Evolutionary conservation across 352 stramenopile species (phyloP), one percentile per base, ranked within the genome.

Genomic region (Globisporangium okanoganense): DNA sequence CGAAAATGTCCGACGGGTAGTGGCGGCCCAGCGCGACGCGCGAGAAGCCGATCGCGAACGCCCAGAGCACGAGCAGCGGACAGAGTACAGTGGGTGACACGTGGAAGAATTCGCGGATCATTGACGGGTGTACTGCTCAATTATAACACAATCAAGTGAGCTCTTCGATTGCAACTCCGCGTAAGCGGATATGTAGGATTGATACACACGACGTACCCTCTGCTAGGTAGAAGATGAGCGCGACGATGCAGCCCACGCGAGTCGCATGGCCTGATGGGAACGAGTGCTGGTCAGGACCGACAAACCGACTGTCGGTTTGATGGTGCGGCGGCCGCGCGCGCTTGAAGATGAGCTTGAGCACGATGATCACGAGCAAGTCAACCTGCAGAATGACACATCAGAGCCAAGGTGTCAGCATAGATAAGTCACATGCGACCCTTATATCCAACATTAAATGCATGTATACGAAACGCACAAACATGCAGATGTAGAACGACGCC

Each of bases 181-280:
- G 36, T 9, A 55, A 27, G 6, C n/a, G 24, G 3, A 40, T 14
- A 31, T 7, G 29, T 38, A 40, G 5, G 10, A 44, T 12, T n/a
- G n/a, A 33, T 22, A 24, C 24, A 33, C 27, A 22, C 3, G 36
- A 63, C 56, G 60, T 64, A 77, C 75, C 71, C 40, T 85, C 64
- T 13, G 79, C 71, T 24, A 92, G 64, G 58, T 83, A 80, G 45
- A 89, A 44, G 52, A 91, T 54, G 63, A 92, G 73, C 8, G 67
- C 81, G 27, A 91, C 69, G 61, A 94, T 76, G 52, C 79, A 82
- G 71, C 83, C 90, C 24, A 78, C 77, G 56, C 85, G 83, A 40
- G 85, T 92, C 5, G 83, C 85, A 66, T 94, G 85, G 43, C 85
- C 85, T 3, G 85, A 94, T 10, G 85, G 85, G 70, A 94, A 94